These are phyloP conservation scores for Backusella australiensis DNA, from an alignment of 192 early-diverging fungal species.

Conservation along the genomic window DNA sequence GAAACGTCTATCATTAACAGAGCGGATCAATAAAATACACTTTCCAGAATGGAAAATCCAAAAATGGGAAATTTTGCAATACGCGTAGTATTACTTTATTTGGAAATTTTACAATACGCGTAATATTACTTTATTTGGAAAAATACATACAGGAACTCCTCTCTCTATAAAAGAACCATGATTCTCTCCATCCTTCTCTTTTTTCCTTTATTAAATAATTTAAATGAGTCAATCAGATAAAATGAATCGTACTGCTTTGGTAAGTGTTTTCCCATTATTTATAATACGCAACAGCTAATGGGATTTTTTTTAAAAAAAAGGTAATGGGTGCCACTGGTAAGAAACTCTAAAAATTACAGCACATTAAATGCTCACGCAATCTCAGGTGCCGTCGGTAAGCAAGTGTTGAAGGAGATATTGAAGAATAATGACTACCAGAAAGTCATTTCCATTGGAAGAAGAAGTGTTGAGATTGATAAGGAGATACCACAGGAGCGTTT, in stretches of 20 bases:
- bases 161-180: neutral
- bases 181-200: neutral
- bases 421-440: constrained; percentile 39
- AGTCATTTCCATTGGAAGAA: constrained; percentile 56
- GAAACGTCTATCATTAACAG: no score
- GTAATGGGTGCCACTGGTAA: constrained; percentile 30
- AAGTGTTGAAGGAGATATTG: constrained; percentile 52
- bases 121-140: neutral
- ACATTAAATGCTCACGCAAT: neutral
- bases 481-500: constrained; percentile 42
- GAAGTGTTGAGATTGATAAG: constrained; percentile 42
- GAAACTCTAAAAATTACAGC: neutral
- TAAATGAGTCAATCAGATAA: neutral
- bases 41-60: neutral
- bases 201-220: neutral
- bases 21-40: no score
- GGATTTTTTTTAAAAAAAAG: no score
- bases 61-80: neutral
- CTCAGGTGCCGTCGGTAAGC: constrained; percentile 50
- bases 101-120: neutral
- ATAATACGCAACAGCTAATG: no score
- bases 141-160: neutral
- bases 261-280: no score
- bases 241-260: constrained; percentile 14
- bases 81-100: neutral